Base-by-base conservation (phyloP, 2,329 filamentous ascomycete species). In the Amylocarpus encephaloides region DNA sequence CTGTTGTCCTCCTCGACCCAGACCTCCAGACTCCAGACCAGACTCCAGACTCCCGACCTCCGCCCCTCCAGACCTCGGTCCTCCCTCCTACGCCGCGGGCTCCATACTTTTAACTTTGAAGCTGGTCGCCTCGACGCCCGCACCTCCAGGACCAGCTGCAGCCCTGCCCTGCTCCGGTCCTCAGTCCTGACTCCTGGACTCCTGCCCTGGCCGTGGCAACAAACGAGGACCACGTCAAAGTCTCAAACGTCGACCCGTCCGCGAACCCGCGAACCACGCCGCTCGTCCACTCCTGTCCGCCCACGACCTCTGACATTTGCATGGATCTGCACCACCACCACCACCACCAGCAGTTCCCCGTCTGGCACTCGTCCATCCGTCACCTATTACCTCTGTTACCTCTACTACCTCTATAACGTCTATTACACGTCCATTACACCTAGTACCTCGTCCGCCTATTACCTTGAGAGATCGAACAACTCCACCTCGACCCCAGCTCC, bases 261-360 rank as follows among this genome's bases (percentile, higher is more conserved):
- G n/a, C n/a, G n/a, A n/a, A 7, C 7, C 22, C 45, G 46, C 59
- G 50, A 58, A 59, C 59, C 56, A 57, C 36, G 15, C 19, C 10
- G 19, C 46, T 43, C 45, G 40, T 44, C 60, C 60, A 60, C 51
- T 57, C 54, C 59, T 35, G 43, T 46, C 13, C 45, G 34, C 45
- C 58, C 59, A 62, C 61, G 58, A 61, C 57, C 48, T 58, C 49
- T 18, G 26, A 59, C 58, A 58, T 51, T 48, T 56, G 49, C 52
- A 59, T 60, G 56, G 52, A 51, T 57, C 42, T 34, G 16, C 33
- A 50, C 43, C 44, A 48, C 41, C 48, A 53, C 40, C 42, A 43
- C 32, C 36, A 15, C n/a, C n/a, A n/a, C n/a, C n/a, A 32, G 39
- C 45, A 18, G 35, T n/a, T n/a, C n/a, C n/a, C n/a, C n/a, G n/a